Conservation (phyloP, 75 land plant genomes). For the Azolla pinnata region DNA sequence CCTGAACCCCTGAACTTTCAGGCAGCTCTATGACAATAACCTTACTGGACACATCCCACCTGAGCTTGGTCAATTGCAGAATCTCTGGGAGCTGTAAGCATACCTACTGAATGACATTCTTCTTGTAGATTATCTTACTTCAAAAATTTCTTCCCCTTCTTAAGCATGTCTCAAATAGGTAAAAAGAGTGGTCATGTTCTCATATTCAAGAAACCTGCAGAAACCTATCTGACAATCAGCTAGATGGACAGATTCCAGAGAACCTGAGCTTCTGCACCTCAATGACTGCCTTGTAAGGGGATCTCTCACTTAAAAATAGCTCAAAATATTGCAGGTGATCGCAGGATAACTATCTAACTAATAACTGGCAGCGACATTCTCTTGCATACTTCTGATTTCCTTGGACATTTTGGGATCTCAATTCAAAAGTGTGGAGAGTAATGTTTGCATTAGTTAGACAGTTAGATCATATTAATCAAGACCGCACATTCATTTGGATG, state of each 20-base stretch:
- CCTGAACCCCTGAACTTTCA: too few relatives aligned
- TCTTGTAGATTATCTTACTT: background rate
- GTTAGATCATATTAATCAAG: too few relatives aligned
- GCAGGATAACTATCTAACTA: too few relatives aligned
- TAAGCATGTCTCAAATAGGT: too few relatives aligned
- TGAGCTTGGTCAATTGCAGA: conserved; percentile 71
- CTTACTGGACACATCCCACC: conserved; percentile 62
- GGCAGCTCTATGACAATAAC: conserved; percentile 72
- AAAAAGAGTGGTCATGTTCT: background rate
- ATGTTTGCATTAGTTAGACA: too few relatives aligned
- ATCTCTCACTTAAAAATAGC: too few relatives aligned
- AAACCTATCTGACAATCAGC: conserved; percentile 70
- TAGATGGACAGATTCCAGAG: conserved; percentile 82
- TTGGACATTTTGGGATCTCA: too few relatives aligned
- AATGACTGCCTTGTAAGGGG: conserved; percentile 1
- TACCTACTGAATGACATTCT: background rate
- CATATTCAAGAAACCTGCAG: conserved; percentile 18
- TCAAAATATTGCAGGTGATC: too few relatives aligned
- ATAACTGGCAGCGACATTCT: too few relatives aligned
- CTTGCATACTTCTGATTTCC: too few relatives aligned
- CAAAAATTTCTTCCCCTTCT: background rate
- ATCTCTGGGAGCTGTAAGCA: conserved; percentile 63
- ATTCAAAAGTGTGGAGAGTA: too few relatives aligned
- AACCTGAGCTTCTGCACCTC: conserved; percentile 76
- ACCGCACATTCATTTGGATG: too few relatives aligned